Percentiles rank a stretch among this genome's conserved stretches.
phyloP scores from a whole-genome alignment of 2,329 filamentous ascomycete genomes.

The Grosmannia clavigera region DNA sequence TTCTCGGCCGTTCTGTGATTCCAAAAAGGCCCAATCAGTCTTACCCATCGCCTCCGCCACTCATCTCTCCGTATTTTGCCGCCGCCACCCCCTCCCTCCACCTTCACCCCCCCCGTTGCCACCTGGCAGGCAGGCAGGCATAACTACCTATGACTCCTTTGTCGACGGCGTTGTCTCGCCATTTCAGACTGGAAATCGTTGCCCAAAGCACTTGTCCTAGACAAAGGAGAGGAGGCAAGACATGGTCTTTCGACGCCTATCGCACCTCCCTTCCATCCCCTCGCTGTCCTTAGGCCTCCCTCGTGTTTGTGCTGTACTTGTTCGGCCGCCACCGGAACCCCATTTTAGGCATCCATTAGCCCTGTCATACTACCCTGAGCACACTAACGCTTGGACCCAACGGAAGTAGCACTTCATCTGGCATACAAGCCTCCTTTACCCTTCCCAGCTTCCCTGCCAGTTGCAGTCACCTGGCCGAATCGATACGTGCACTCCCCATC shows the following conservation, averaged over 20 bases:
- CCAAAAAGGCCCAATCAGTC: not conserved
- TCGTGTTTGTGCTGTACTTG: slow-evolving; percentile 10
- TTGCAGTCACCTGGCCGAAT: slow-evolving; percentile 22
- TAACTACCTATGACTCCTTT: not conserved
- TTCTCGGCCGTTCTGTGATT: not conserved
- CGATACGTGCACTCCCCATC: slow-evolving; percentile 3
- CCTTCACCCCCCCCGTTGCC: slow-evolving; percentile 1
- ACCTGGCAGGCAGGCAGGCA: slow-evolving; percentile 4
- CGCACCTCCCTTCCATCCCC: not conserved
- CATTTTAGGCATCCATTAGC: slow-evolving; percentile 19
- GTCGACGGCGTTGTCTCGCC: not conserved
- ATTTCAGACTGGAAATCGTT: too few species aligned
- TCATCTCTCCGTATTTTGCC: slow-evolving; percentile 1
- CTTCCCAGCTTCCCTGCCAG: slow-evolving; percentile 14
- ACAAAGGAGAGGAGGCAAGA: not conserved
- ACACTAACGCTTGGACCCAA: slow-evolving; percentile 8
- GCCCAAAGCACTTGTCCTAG: too few species aligned
- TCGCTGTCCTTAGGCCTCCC: not conserved
- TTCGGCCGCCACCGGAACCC: slow-evolving; percentile 16
- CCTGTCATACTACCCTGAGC: slow-evolving; percentile 1
- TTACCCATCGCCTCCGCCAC: not conserved
- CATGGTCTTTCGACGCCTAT: not conserved
- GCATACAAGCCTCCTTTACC: slow-evolving; percentile 2
- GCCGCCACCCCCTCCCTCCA: not conserved
- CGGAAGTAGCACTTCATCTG: slow-evolving; percentile 17